These are phyloP conservation scores for Phytophthora europaea DNA, from an alignment of 352 stramenopile species.

Conservation along the genomic window DNA sequence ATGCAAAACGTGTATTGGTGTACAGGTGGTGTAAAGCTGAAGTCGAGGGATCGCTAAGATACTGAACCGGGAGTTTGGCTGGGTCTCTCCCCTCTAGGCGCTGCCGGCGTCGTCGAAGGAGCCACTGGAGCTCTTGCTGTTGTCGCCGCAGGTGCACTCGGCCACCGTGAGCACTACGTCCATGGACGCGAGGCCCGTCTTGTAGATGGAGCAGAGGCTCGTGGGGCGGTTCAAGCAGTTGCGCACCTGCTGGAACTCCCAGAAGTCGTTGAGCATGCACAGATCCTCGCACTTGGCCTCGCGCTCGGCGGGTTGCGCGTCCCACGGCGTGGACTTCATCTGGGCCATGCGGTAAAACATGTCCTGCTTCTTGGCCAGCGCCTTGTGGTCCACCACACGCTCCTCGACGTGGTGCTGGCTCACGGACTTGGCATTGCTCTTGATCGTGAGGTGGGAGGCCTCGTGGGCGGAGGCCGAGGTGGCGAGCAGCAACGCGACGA, in stretches of 20 bases:
- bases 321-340: slow-evolving; percentile 80
- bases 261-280: slow-evolving; percentile 68
- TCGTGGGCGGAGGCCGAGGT: slow-evolving; percentile 12
- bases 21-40: slow-evolving; percentile 35
- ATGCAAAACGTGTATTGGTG: slow-evolving; percentile 26
- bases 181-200: slow-evolving; percentile 51
- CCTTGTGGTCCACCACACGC: slow-evolving; percentile 28
- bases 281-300: slow-evolving; percentile 70
- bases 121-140: slow-evolving; percentile 34
- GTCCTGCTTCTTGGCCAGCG: slow-evolving; percentile 46
- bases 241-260: slow-evolving; percentile 61
- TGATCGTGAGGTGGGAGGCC: slow-evolving; percentile 27
- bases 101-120: slow-evolving; percentile 4
- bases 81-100: slow-evolving; percentile 1
- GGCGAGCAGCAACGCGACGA: slow-evolving; percentile 27
- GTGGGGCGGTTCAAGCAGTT: slow-evolving; percentile 70
- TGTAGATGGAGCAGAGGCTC: slow-evolving; percentile 71
- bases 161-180: slow-evolving; percentile 64
- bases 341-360: slow-evolving; percentile 51
- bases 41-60: not conserved
- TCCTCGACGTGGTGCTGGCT: slow-evolving; percentile 30
- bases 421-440: slow-evolving; percentile 19
- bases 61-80: not conserved
- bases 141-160: slow-evolving; percentile 64
- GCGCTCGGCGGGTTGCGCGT: slow-evolving; percentile 54